Base-by-base conservation (phyloP, 176 grass and related monocot genomes). In the Aegilops bicornis region DNA sequence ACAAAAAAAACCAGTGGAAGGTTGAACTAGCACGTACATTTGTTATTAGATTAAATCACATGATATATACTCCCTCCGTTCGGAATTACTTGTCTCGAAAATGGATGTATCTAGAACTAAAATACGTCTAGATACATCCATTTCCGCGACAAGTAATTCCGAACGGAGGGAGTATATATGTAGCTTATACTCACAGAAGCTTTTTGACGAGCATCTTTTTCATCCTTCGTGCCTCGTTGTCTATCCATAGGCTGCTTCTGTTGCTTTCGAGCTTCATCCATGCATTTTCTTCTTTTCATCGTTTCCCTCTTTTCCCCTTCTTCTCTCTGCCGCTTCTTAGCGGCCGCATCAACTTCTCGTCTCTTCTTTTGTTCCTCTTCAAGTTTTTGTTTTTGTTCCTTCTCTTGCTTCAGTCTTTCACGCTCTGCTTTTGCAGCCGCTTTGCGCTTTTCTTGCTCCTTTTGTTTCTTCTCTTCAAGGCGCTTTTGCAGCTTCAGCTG, bases 251-350 rank as follows among this genome's bases (percentile, higher is more conserved):
- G 64, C 61, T 89, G 81, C 80, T 82, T 89, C 73, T 92, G 65
- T 37, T 39, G 61, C 73, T 83, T 89, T 14, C 47, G 84, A 64
- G 68, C 74, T 62, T 83, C 87, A 87, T 88, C 83, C 8, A 30
- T 52, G 17, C 78, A 88, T 83, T 84, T 92, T 52, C 69, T 90
- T 86, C 89, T 93, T 47, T 32, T 89, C 27, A 81, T 80, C 13
- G 89, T 94, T 76, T 82, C 90, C 73, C 80, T 95, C 69, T 60
- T 89, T 79, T 78, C 84, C 69, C 80, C 78, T 73, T 90, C 93
- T 81, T 90, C 95, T 79, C 89, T 89, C 42, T 92, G 89, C 81
- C 95, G 91, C 86, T 95, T 98, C 76, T 83, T 93, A 45, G 39
- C 47, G 77, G 82, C 86, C 77, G 92, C 85, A 33, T 88, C 58